phyloP scores from a whole-genome alignment of 345 rosid genomes.

The Adansonia digitata region DNA sequence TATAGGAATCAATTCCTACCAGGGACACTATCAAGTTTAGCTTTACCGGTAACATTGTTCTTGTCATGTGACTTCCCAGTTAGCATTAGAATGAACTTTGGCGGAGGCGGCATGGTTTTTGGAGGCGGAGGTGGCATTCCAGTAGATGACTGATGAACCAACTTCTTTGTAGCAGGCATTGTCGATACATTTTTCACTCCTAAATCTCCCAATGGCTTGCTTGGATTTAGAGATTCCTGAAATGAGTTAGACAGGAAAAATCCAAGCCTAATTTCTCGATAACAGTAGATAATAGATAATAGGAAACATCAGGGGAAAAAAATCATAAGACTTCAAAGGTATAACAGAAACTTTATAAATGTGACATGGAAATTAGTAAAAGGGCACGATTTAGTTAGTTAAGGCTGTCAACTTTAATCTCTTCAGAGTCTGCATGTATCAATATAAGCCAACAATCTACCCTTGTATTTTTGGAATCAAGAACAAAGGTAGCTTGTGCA shows the following conservation, averaged over 20 bases:
- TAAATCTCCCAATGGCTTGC: constrained; percentile 24
- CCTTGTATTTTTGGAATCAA: not conserved
- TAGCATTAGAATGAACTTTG: constrained; percentile 38
- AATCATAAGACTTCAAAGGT: not conserved
- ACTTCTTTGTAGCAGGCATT: constrained; percentile 50
- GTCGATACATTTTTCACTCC: constrained; percentile 31
- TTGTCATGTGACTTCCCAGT: constrained; percentile 23
- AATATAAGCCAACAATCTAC: not conserved
- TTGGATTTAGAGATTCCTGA: constrained; percentile 36
- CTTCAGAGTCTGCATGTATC: not conserved
- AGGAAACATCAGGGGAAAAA: not conserved
- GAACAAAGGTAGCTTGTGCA: not conserved
- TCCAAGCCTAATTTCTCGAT: constrained; percentile 25
- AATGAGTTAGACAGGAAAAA: constrained; percentile 25
- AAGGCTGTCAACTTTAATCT: not conserved
- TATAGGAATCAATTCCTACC: constrained; percentile 36
- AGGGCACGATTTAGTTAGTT: not conserved
- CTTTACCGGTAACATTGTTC: constrained; percentile 18
- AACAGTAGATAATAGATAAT: not conserved
- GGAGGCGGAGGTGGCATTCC: constrained; percentile 34
- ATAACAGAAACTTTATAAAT: not conserved
- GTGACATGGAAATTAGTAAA: not conserved
- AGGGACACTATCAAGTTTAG: constrained; percentile 40
- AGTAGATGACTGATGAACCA: constrained; percentile 25
- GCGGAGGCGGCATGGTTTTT: constrained; percentile 37